Conservation (phyloP, 2,329 filamentous ascomycete species). For the Pestalotiopsis sp. region DNA sequence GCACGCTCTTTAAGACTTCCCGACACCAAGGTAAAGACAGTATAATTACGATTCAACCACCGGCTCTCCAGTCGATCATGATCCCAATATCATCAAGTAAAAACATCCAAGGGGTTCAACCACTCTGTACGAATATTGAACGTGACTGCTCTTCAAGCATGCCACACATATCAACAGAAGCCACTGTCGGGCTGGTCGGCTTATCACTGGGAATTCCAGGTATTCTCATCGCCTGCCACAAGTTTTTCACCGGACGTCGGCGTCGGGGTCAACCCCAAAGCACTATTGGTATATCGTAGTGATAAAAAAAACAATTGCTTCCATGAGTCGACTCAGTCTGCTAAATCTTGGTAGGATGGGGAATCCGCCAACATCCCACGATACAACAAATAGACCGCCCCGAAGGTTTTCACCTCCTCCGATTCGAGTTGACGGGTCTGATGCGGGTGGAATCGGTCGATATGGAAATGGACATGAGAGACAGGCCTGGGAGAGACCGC, state of each 20-base stretch:
- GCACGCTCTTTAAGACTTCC: neutral
- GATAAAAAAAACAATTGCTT: neutral
- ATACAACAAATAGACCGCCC: neutral
- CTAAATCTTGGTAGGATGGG: neutral
- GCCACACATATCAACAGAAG: neutral
- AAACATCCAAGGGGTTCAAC: neutral
- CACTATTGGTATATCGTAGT: neutral
- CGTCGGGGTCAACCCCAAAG: neutral
- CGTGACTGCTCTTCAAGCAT: neutral
- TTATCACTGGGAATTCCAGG: neutral
- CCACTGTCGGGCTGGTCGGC: neutral
- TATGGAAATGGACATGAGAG: neutral
- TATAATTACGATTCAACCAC: neutral
- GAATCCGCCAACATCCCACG: neutral
- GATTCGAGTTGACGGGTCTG: neutral
- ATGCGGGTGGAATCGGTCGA: neutral
- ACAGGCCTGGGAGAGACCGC: neutral
- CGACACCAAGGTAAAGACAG: neutral
- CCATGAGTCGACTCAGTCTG: neutral
- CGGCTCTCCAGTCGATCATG: neutral
- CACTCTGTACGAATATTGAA: neutral
- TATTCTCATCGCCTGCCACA: neutral
- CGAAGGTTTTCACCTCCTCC: neutral
- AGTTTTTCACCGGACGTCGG: neutral
- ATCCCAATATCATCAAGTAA: neutral